Evolutionary conservation across 116 monocot genomes (phyloP).

Genomic region (Phalaenopsis hybrid): DNA sequence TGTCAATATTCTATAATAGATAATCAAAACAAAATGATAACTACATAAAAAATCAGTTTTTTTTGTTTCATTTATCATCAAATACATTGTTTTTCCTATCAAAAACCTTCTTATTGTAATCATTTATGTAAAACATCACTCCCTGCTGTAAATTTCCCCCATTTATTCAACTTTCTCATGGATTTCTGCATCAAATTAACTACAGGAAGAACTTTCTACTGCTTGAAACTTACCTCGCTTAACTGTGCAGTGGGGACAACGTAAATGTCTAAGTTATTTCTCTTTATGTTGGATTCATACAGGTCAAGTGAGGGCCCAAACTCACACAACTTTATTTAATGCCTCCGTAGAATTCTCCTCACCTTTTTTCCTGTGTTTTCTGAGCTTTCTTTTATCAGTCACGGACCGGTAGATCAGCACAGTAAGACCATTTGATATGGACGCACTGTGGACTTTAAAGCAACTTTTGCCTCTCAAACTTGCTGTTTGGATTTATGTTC

Average conservation of each 20-base stretch:
- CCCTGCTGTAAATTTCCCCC: too few species aligned
- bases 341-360: not conserved
- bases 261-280: not conserved
- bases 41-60: too few species aligned
- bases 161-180: too few species aligned
- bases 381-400: not conserved
- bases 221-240: not conserved
- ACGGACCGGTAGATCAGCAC: not conserved
- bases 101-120: too few species aligned
- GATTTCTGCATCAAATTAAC: not conserved
- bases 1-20: too few species aligned
- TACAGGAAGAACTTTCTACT: not conserved
- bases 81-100: too few species aligned
- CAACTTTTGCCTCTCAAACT: too few species aligned
- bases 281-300: not conserved
- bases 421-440: not conserved
- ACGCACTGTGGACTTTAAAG: too few species aligned
- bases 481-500: too few species aligned
- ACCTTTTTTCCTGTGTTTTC: not conserved
- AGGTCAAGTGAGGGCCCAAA: constrained; percentile 3
- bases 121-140: too few species aligned
- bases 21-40: too few species aligned
- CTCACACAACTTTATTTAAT: not conserved
- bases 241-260: not conserved
- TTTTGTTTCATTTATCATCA: too few species aligned